Conservation (phyloP, 768 basidiomycete genomes). For the Wakefieldia striispora region DNA sequence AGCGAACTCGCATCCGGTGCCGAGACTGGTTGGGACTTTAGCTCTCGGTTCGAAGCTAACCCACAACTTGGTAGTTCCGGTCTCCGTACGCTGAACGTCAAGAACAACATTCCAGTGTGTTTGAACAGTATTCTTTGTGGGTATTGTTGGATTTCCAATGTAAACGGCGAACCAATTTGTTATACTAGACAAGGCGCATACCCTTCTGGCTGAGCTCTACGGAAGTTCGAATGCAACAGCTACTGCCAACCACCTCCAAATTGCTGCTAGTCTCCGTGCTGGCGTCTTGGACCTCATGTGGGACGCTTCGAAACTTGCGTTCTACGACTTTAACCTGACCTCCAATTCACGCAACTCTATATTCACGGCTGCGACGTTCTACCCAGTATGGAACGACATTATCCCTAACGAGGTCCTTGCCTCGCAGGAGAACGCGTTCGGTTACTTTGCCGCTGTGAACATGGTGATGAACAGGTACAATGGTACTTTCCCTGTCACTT, state of each 20-base stretch:
- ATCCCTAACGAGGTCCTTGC: constrained; percentile 66
- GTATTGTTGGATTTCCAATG: too few species aligned
- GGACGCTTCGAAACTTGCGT: constrained; percentile 79
- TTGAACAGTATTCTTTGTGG: constrained; percentile 86
- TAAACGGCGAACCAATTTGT: neutral
- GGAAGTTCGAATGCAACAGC: constrained; percentile 41
- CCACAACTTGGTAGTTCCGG: constrained; percentile 45
- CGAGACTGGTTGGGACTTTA: constrained; percentile 60
- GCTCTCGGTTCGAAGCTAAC: constrained; percentile 42
- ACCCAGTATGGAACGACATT: constrained; percentile 86
- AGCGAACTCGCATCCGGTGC: constrained; percentile 87
- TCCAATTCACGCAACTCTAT: constrained; percentile 60
- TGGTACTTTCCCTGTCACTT: constrained; percentile 80
- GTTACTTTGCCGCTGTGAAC: constrained; percentile 71
- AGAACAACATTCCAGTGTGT: constrained; percentile 67
- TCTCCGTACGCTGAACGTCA: constrained; percentile 69
- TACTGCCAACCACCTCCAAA: constrained; percentile 48
- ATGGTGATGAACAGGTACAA: constrained; percentile 83
- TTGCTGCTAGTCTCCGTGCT: constrained; percentile 55
- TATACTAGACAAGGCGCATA: constrained; percentile 58
- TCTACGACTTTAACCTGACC: constrained; percentile 87
- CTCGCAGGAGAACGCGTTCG: constrained; percentile 59
- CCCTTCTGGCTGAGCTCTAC: constrained; percentile 62
- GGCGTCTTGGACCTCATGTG: constrained; percentile 87
- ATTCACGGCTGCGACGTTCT: constrained; percentile 77